Base-by-base conservation (phyloP, 1,284 basidiomycete genomes). In the Sutorius eximius region DNA sequence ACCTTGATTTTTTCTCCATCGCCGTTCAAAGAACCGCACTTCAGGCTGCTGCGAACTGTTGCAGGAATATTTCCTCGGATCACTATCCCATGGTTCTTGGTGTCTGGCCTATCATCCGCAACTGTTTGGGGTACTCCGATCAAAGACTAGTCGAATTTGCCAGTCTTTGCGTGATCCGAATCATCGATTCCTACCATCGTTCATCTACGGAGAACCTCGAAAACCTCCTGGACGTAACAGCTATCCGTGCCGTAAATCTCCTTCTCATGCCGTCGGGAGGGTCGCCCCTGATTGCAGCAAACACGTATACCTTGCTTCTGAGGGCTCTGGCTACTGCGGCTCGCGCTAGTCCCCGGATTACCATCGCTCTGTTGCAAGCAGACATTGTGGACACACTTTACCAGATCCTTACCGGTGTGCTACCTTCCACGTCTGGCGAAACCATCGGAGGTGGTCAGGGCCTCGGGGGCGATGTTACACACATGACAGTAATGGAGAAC, bases 401-500 rank as follows among this genome's bases (percentile, higher is more conserved):
- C 70, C 93, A 95, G 66, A 94, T 98, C 52, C 77, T 98, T 52
- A 96, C 94, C 0, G 95, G 95, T 27, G 92, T 96, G 9, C 71
- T 93, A 3, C 94, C 92, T 9, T 85, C 91, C 1, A 67, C 81
- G 1, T 77, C 78, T 18, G 75, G 72, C 36, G 79, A 78, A 34
- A 88, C 89, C 63, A 83, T 89, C 66, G 75, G 74, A 22, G 84
- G 40, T 4, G 57, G 86, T 2, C 90, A 93, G 69, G 90, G 90
- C 10, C 73, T 93, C 2, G 90, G 89, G 29, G 91, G 90, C 34
- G 90, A 92, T 22, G 72, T 95, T 8, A 91, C 91, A 5, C 95
- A 98, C 70, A 95, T 98, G 92, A 91, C 93, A 8, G 92, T 99
- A 34, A 92, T 98, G 84, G 93, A 98, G 74, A 98, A 96, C 70